Conservation (phyloP, 345 rosid genomes). For the Pugionium cornutum region DNA sequence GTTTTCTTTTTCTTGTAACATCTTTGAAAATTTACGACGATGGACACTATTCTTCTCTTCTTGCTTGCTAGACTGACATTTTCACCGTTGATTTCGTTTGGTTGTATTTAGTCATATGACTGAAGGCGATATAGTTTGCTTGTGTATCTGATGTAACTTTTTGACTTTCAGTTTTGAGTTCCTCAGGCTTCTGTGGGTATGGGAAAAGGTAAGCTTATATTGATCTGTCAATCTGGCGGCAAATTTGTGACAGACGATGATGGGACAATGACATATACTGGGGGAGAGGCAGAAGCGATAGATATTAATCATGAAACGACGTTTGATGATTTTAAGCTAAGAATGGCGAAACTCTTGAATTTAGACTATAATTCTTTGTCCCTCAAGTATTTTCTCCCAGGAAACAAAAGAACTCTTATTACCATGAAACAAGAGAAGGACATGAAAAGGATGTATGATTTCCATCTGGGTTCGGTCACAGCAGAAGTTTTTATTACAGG, state of each 20-base stretch:
- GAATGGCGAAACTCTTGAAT: slow-evolving; percentile 69
- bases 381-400: slow-evolving; percentile 87
- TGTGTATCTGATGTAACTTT: slow-evolving; percentile 4
- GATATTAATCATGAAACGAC: slow-evolving; percentile 66
- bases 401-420: slow-evolving; percentile 68
- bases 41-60: neutral
- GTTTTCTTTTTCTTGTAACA: neutral
- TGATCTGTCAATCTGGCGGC: slow-evolving; percentile 86
- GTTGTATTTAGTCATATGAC: neutral
- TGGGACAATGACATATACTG: slow-evolving; percentile 64
- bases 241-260: slow-evolving; percentile 65
- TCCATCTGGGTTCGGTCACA: slow-evolving; percentile 63
- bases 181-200: slow-evolving; percentile 41
- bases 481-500: slow-evolving; percentile 73
- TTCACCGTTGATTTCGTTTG: neutral
- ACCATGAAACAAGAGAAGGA: slow-evolving; percentile 71
- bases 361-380: slow-evolving; percentile 63
- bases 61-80: neutral
- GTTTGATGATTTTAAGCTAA: slow-evolving; percentile 71
- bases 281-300: slow-evolving; percentile 86
- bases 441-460: slow-evolving; percentile 78
- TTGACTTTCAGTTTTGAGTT: neutral
- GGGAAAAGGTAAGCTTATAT: slow-evolving; percentile 83
- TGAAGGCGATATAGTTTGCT: too few species aligned
- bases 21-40: neutral